Conservation (phyloP, 2,329 filamentous ascomycete species). For the Neofusicoccum sp. region DNA sequence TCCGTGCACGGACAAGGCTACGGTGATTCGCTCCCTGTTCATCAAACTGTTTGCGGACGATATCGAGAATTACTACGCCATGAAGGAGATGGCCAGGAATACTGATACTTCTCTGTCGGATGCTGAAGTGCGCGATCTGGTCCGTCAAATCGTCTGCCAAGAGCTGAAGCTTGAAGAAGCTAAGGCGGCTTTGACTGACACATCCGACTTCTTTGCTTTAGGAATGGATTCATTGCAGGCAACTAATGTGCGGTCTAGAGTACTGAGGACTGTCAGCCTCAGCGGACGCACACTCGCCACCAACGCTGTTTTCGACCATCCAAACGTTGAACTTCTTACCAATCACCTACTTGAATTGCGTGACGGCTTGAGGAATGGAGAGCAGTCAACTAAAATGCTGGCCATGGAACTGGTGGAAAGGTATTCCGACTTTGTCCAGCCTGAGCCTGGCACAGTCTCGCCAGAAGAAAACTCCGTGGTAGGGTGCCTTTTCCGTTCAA, state of each 20-base stretch:
- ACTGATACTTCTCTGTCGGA: slow-evolving; percentile 21
- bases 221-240: slow-evolving; percentile 61
- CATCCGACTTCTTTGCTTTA: slow-evolving; percentile 58
- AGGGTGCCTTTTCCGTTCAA: neutral
- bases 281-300: slow-evolving; percentile 46
- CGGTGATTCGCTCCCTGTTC: slow-evolving; percentile 51
- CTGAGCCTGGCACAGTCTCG: neutral
- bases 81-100: slow-evolving; percentile 19
- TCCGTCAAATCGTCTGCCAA: neutral
- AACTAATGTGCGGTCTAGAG: slow-evolving; percentile 54
- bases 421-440: slow-evolving; percentile 36
- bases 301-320: slow-evolving; percentile 58
- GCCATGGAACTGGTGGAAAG: slow-evolving; percentile 46
- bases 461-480: slow-evolving; percentile 21
- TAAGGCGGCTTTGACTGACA: slow-evolving; percentile 53
- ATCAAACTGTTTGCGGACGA: slow-evolving; percentile 46
- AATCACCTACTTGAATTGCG: slow-evolving; percentile 40
- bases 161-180: slow-evolving; percentile 22
- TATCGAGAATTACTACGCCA: slow-evolving; percentile 45
- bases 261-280: slow-evolving; percentile 51
- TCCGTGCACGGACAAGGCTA: slow-evolving; percentile 39
- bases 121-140: neutral
- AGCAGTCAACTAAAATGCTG: slow-evolving; percentile 23
- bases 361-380: slow-evolving; percentile 30
- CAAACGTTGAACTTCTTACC: slow-evolving; percentile 46